These are phyloP conservation scores for Triglochin maritima DNA, from an alignment of 106 monocot genomes.

Conservation along the genomic window DNA sequence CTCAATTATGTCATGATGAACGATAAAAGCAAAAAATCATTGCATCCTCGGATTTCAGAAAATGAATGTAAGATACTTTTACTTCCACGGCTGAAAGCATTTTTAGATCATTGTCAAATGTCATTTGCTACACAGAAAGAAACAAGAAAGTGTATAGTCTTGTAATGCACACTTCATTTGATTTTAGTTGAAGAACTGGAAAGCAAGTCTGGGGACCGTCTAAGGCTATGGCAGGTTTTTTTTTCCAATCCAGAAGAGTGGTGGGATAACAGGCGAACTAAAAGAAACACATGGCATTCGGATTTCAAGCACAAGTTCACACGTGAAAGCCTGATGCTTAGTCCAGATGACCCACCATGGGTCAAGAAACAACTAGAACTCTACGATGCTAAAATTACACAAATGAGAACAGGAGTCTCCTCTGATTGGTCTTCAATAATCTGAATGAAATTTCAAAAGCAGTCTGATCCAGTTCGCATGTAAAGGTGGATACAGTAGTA, in stretches of 20 bases:
- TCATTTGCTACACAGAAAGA: no score
- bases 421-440: slow-evolving; percentile 2
- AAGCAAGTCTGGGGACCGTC: slow-evolving; percentile 16
- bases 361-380: slow-evolving; percentile 59
- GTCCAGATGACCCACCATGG: slow-evolving; percentile 71
- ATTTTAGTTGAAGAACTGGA: slow-evolving; percentile 1
- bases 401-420: background rate
- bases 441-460: background rate
- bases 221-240: slow-evolving; percentile 76
- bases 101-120: no score
- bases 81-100: no score
- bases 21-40: no score
- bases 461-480: no score
- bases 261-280: slow-evolving; percentile 63
- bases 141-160: no score
- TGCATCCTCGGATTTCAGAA: no score
- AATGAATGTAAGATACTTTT: no score
- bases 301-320: slow-evolving; percentile 84
- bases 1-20: no score
- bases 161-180: no score
- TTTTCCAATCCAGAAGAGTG: slow-evolving; percentile 67
- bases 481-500: no score
- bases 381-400: slow-evolving; percentile 32
- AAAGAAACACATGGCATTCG: slow-evolving; percentile 12
- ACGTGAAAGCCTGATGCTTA: slow-evolving; percentile 48